Evolutionary conservation across 2,329 filamentous ascomycete species (phyloP), one percentile per base, ranked within the genome.

Genomic region (Pseudogymnoascus sp.): DNA sequence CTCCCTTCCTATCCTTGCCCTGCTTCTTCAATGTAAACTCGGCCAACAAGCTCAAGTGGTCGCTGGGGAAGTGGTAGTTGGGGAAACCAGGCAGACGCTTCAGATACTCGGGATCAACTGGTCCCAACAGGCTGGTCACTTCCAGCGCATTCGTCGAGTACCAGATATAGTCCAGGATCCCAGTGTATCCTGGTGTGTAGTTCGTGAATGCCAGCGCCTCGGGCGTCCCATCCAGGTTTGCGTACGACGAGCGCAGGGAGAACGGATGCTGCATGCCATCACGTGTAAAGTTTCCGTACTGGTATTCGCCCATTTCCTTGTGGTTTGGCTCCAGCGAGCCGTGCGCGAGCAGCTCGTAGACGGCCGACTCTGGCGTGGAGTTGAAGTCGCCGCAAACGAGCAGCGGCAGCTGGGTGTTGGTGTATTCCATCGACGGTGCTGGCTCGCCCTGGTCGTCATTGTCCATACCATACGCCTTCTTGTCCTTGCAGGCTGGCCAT

Each of bases 341-440:
- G 70, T 88, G 85, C 2, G 89, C 86, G 66, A 99, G 84, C 47
- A 99, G 80, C 65, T 97, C 91, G 73, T 96, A 96, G 0, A 97
- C 92, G 43, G 91, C 91, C 59, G 91, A 97, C 61, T 90, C 87
- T 11, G 84, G 83, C 1, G 87, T 88, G 3, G 93, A 97, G 76
- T 99, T 99, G 80, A 97, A 96, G 74, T 99, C 94, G 68, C 93
- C 93, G 69, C 93, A 97, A 59, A 99, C 84, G 62, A 99, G 77
- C 37, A 97, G 78, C 1, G 94, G 94, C 57, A 99, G 95, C 67
- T 96, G 89, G 1, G 90, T 89, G 66, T 89, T 90, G 28, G 87
- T 79, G 74, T 99, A 99, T 70, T 95, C 89, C 74, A 91, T 85
- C 22, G 91, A 96, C 1, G 91, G 91, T 1, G 82, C 88, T 0